Base-by-base conservation (phyloP, 2,329 filamentous ascomycete species). In the Aspergillus jensenii region DNA sequence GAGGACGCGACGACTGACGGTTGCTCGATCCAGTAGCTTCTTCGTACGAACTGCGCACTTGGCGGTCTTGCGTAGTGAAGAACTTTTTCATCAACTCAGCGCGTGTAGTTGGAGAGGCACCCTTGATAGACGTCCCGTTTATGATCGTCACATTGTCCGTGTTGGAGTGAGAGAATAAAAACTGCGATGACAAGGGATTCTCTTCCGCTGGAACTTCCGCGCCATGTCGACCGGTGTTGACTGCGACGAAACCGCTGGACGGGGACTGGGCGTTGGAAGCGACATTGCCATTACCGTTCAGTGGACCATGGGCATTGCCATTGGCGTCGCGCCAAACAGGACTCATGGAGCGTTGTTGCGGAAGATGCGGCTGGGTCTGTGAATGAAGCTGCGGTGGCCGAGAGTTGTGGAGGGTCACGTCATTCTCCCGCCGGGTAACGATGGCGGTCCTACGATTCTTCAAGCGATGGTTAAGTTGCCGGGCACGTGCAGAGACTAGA, bases 401-500 rank as follows among this genome's bases (percentile, higher is more conserved):
- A 60, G 68, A 70, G 8, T 65, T 61, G 52, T 68, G 62, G 17
- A 76, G 61, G 25, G 67, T 66, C 6, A 70, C 63, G 62, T 78
- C 74, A 40, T 74, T 75, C 57, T 84, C 81, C 56, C 87, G 82
- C 37, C 89, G 82, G 55, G 84, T 83, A 48, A 88, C 78, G 61
- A 93, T 90, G n/a, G 87, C 89, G 54, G 84, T 85, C 67, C 87
- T 87, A 51, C 90, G 86, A 49, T 88, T 88, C 69, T 89, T 90
- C 50, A 96, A 78, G 44, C 89, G 85, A 68, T 95, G 91, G 65
- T 92, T 93, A 17, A 96, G 82, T 71, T 93, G 90, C 40, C 90
- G 84, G 12, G 91, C 87, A 63, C 87, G 81, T 47, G 86, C 87
- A 61, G 87, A 87, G 12, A 89, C 87, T 82, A 75, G 63, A 50